phyloP scores from a whole-genome alignment of 495 filamentous ascomycete species.

The Jackrogersella multiformis region DNA sequence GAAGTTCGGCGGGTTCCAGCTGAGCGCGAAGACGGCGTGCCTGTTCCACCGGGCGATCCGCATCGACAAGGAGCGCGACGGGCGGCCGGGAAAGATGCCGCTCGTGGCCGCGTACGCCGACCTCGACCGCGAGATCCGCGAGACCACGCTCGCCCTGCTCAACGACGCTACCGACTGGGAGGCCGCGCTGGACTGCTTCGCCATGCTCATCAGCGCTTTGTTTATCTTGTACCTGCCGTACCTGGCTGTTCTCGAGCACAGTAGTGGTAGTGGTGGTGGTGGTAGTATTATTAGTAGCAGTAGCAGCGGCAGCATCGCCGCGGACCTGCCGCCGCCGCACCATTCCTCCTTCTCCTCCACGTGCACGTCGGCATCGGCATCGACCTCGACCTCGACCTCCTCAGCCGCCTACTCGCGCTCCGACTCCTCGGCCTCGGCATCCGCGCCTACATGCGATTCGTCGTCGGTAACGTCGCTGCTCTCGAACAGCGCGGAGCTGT shows the following conservation, averaged over 20 bases:
- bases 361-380: background rate
- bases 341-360: background rate
- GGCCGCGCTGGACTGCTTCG: slow-evolving; percentile 43
- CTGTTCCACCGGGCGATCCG: slow-evolving; percentile 43
- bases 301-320: background rate
- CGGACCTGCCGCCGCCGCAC: background rate
- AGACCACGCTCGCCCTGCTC: slow-evolving; percentile 36
- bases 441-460: no score
- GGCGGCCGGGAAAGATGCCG: slow-evolving; percentile 38
- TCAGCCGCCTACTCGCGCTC: no score
- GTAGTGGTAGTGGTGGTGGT: background rate
- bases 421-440: no score
- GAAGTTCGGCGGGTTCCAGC: slow-evolving; percentile 40
- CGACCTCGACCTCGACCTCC: no score
- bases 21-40: slow-evolving; percentile 41
- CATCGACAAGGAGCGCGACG: slow-evolving; percentile 44
- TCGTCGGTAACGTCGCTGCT: background rate
- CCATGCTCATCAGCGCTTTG: slow-evolving; percentile 42
- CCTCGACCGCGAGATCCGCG: slow-evolving; percentile 41
- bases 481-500: slow-evolving; percentile 31
- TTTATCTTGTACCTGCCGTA: slow-evolving; percentile 38
- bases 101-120: slow-evolving; percentile 34
- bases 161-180: slow-evolving; percentile 43
- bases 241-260: slow-evolving; percentile 26
- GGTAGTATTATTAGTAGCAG: background rate